Evolutionary conservation across 2,329 filamentous ascomycete genomes (phyloP), one percentile per base, ranked within the genome.

Genomic region (Volutella citrinella): DNA sequence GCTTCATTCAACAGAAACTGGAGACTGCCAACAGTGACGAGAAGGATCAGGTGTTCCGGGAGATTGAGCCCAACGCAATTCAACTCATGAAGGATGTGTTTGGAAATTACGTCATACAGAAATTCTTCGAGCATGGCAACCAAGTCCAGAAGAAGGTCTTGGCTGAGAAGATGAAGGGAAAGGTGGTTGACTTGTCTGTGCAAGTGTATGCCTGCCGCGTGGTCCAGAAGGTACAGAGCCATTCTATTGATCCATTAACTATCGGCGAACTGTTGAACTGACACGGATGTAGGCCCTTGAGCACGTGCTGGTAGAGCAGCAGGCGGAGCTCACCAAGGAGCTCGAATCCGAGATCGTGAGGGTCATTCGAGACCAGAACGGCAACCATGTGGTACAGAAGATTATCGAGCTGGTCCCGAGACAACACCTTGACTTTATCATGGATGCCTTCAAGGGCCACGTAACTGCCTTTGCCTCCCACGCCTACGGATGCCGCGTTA

Each of bases 91-190:
- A 84, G 27, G 93, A 97, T 59, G 84, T 97, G 0, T 98, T 96
- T 56, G 93, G 93, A 34, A 98, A 98, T 61, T 98, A 97, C 56
- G 93, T 98, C 21, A 90, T 97, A 23, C 93, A 98, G 56, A 97
- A 96, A 60, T 82, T 97, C 57, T 96, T 97, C 43, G 91, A 97
- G 59, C 88, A 97, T 59, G 91, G 93, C 23, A 94, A 88, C 49
- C 90, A 95, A 61, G 76, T 82, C 1, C 93, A 98, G 66, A 98
- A 98, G 69, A 89, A 84, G 61, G 74, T 85, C 4, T 65, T 98
- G 25, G 89, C 88, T 1, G 80, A 81, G 44, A 81, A 86, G 60
- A 96, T 97, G 89, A 87, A 84, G 59, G 85, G 85, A 7, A 86
- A 90, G 54, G 80, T 97, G 10, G 68, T 86, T 27, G 76, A 81